Evolutionary conservation across 2,329 filamentous ascomycete species (phyloP).

Genomic region (Rugonectria rugulosa): DNA sequence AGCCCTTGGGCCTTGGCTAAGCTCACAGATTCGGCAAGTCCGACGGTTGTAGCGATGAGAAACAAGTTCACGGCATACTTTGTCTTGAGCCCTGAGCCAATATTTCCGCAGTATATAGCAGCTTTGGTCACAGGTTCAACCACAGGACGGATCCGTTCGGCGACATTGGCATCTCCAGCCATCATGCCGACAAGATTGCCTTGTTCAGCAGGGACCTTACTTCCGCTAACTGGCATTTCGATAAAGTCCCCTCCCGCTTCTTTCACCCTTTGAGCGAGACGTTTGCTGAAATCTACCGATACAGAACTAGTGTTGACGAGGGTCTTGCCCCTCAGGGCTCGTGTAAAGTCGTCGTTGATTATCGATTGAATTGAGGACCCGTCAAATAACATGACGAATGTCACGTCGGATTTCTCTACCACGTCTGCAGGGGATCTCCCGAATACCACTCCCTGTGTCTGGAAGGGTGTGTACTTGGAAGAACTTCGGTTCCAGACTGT

Average conservation of each 20-base stretch:
- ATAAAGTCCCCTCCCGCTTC: conserved; percentile 40
- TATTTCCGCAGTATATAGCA: conserved; percentile 44
- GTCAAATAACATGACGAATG: conserved; percentile 45
- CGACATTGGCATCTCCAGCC: conserved; percentile 38
- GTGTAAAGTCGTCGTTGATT: conserved; percentile 32
- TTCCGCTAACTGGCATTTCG: conserved; percentile 47
- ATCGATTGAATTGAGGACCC: conserved; percentile 35
- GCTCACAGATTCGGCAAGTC: conserved; percentile 44
- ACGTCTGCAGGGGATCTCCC: conserved; percentile 37
- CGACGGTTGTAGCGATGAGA: conserved; percentile 41
- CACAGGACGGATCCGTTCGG: conserved; percentile 33
- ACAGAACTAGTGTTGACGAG: conserved; percentile 44
- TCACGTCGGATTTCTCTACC: conserved; percentile 37
- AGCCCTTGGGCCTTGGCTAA: conserved; percentile 43
- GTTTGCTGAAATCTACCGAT: conserved; percentile 35
- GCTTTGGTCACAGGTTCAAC: conserved; percentile 38
- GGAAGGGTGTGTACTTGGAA: conserved; percentile 36
- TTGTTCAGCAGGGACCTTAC: conserved; percentile 43
- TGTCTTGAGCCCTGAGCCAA: conserved; percentile 42
- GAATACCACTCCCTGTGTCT: conserved; percentile 30
- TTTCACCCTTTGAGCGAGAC: conserved; percentile 31
- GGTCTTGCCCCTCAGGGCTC: conserved; percentile 40
- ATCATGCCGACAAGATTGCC: conserved; percentile 45
- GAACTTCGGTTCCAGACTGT: conserved; percentile 43
- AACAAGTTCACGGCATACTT: conserved; percentile 45